These are phyloP conservation scores for Colletotrichum caudatum DNA, from an alignment of 2,329 filamentous ascomycete genomes.

Conservation along the genomic window DNA sequence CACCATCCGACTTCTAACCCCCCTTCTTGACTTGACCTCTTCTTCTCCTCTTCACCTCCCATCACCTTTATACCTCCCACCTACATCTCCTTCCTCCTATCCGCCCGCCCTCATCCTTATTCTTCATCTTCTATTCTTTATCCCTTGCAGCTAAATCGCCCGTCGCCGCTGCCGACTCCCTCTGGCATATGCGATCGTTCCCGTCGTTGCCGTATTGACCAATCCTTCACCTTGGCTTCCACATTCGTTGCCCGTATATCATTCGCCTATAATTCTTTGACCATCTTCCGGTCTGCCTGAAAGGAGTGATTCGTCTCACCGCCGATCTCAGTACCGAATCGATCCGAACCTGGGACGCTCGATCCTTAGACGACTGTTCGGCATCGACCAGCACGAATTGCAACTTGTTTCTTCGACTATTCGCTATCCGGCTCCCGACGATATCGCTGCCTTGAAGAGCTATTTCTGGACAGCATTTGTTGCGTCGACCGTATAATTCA, in stretches of 20 bases:
- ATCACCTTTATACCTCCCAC: slow-evolving; percentile 44
- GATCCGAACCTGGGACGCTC: slow-evolving; percentile 38
- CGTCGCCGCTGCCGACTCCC: slow-evolving; percentile 37
- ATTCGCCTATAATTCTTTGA: slow-evolving; percentile 44
- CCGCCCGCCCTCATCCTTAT: slow-evolving; percentile 49
- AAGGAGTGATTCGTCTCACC: slow-evolving; percentile 34
- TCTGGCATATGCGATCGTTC: slow-evolving; percentile 38
- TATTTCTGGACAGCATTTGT: slow-evolving; percentile 12
- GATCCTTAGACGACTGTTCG: slow-evolving; percentile 30
- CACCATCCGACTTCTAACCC: slow-evolving; percentile 40
- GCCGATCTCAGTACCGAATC: slow-evolving; percentile 17
- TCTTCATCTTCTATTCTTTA: slow-evolving; percentile 49
- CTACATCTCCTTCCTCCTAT: slow-evolving; percentile 47
- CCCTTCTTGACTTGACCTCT: slow-evolving; percentile 38
- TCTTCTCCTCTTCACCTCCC: slow-evolving; percentile 45
- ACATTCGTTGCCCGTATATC: slow-evolving; percentile 43
- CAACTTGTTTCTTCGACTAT: slow-evolving; percentile 24
- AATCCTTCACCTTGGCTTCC: slow-evolving; percentile 38
- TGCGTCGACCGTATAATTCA: slow-evolving; percentile 34
- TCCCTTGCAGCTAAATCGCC: slow-evolving; percentile 43
- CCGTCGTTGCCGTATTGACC: slow-evolving; percentile 39
- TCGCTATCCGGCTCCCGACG: slow-evolving; percentile 19
- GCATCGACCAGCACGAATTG: slow-evolving; percentile 40
- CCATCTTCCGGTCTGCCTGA: slow-evolving; percentile 31
- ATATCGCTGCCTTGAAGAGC: not conserved